phyloP scores from a whole-genome alignment of 306 rosid genomes.

The Rubus parviflorus region DNA sequence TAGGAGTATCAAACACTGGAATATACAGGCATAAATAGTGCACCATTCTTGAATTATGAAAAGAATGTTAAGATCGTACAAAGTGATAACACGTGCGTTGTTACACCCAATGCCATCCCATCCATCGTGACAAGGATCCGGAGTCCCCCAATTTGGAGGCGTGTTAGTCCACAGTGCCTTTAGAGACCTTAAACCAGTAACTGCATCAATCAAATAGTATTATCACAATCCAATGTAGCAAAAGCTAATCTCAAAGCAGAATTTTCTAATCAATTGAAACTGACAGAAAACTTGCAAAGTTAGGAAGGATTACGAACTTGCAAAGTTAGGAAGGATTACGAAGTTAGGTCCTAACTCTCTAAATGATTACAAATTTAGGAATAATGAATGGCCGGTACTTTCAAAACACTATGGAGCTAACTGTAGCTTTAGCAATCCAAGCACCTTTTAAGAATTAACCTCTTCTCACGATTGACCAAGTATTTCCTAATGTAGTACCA shows the following conservation, averaged over 20 bases:
- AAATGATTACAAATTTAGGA: background rate
- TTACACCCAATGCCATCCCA: constrained; percentile 54
- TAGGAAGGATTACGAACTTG: background rate
- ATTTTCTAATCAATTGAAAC: background rate
- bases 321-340: background rate
- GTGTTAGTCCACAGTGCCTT: constrained; percentile 26
- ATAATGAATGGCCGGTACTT: background rate
- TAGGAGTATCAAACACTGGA: background rate
- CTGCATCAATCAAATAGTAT: constrained; percentile 25
- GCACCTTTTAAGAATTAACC: background rate
- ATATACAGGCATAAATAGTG: background rate
- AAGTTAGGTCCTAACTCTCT: background rate
- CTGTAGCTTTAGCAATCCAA: background rate
- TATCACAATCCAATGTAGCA: background rate
- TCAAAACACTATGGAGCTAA: background rate
- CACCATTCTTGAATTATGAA: background rate
- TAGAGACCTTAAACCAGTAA: constrained; percentile 32
- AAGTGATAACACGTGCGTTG: constrained; percentile 40
- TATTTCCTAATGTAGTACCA: background rate
- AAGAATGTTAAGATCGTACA: constrained; percentile 32
- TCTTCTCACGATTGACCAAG: background rate
- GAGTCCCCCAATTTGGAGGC: constrained; percentile 39
- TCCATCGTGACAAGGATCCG: constrained; percentile 39
- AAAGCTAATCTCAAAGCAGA: background rate
- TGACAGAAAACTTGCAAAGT: background rate